These are phyloP conservation scores for Astragalus membranaceus DNA, from an alignment of 306 rosid genomes.

Conservation along the genomic window DNA sequence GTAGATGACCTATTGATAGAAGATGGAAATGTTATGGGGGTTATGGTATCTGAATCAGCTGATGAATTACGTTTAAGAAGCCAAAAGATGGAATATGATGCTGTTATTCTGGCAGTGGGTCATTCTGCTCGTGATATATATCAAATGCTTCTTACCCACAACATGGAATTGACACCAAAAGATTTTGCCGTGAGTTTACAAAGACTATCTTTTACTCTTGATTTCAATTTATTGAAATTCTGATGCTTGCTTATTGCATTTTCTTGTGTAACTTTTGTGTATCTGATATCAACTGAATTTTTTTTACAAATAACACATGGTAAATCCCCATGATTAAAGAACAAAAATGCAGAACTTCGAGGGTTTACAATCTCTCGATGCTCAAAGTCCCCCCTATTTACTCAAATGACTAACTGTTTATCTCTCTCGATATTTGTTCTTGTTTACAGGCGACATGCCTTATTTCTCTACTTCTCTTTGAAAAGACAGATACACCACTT, in stretches of 20 bases:
- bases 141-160: slow-evolving; percentile 76
- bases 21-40: slow-evolving; percentile 55
- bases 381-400: no score
- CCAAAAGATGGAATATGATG: slow-evolving; percentile 66
- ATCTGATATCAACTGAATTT: background rate
- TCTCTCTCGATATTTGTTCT: no score
- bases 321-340: background rate
- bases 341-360: no score
- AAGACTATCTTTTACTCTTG: background rate
- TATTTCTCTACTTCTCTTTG: no score
- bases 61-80: slow-evolving; percentile 40
- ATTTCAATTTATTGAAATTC: slow-evolving; percentile 1
- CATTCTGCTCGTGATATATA: slow-evolving; percentile 96
- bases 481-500: no score
- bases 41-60: slow-evolving; percentile 64
- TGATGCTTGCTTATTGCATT: background rate
- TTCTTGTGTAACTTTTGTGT: background rate
- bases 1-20: slow-evolving; percentile 75
- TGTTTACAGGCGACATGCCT: no score
- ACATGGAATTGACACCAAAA: slow-evolving; percentile 66
- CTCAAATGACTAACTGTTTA: no score
- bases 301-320: background rate
- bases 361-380: no score
- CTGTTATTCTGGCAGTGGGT: slow-evolving; percentile 88
- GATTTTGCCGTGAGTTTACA: slow-evolving; percentile 80